Evolutionary conservation across 2,329 filamentous ascomycete genomes (phyloP), one percentile per base, ranked within the genome.

Genomic region (Colletotrichum acutatum): DNA sequence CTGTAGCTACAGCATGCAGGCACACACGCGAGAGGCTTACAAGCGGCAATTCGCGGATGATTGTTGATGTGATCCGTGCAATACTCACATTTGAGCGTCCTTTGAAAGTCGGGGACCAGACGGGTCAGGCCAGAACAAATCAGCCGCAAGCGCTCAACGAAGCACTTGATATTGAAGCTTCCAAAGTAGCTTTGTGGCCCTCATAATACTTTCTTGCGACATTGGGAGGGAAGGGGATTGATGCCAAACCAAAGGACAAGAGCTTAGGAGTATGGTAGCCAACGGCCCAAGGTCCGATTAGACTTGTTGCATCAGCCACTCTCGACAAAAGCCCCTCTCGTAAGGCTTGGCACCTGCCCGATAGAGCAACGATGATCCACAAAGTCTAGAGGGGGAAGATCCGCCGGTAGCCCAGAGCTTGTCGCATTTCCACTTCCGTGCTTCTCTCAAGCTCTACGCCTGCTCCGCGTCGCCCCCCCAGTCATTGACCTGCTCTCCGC

Each of bases 311-410:
- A 64, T 71, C 64, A 52, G 64, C 64, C 64, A 63, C 69, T 37
- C 42, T 59, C 32, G 59, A 30, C 28, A 30, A 42, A 34, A 63
- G 42, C 70, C 66, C 66, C 66, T 72, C 66, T 49, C 7, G 8
- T 60, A 37, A 72, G 60, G 60, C 70, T 72, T 72, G 70, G 70
- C 70, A 72, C 70, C 70, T 72, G 70, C 70, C 70, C 34, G 54
- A 70, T 72, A 34, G 32, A 61, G 70, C 66, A 72, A 28, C 26
- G 42, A 72, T 61, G 70, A 65, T 57, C 70, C 70, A 72, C 70
- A 53, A 6, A 32, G n/a, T 7, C 54, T 26, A 60, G 56, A 58
- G 58, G 59, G 28, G 42, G 26, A 46, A 22, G 49, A 42, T 28
- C 30, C 67, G 61, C 67, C 62, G 28, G 46, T 14, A 37, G 42